Evolutionary conservation across 2,329 filamentous ascomycete genomes (phyloP).

Genomic region (Fusarium annulatum): DNA sequence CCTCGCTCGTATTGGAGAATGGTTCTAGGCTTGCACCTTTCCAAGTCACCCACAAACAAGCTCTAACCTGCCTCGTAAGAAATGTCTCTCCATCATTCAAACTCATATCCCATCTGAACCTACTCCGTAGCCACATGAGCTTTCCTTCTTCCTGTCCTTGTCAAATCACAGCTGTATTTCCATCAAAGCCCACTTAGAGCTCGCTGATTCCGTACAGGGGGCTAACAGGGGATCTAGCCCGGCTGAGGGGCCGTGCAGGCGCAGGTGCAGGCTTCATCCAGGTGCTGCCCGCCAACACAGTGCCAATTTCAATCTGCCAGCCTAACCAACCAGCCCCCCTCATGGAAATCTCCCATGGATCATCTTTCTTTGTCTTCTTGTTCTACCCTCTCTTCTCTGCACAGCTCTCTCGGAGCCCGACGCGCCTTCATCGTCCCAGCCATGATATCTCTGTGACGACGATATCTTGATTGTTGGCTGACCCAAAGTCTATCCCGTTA

Average conservation of each 20-base stretch:
- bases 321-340: constrained; percentile 38
- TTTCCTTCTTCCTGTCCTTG: constrained; percentile 15
- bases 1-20: constrained; percentile 6
- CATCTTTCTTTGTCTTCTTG: constrained; percentile 23
- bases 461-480: constrained; percentile 30
- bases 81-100: constrained; percentile 41
- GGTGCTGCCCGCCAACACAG: constrained; percentile 39
- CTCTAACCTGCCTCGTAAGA: constrained; percentile 31
- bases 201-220: constrained; percentile 30
- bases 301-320: constrained; percentile 21
- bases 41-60: constrained; percentile 7
- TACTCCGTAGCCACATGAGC: constrained; percentile 17
- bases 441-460: constrained; percentile 36
- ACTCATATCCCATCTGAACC: constrained; percentile 29
- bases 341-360: constrained; percentile 33
- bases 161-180: constrained; percentile 24
- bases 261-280: constrained; percentile 21
- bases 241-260: constrained; percentile 20
- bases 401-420: constrained; percentile 34
- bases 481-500: constrained; percentile 1
- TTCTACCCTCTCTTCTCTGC: constrained; percentile 35
- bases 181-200: constrained; percentile 29
- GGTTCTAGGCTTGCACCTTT: not conserved
- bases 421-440: constrained; percentile 36
- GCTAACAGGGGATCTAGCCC: constrained; percentile 22